Conservation (phyloP, 176 grass and related monocot genomes). For the Thalia dealbata region DNA sequence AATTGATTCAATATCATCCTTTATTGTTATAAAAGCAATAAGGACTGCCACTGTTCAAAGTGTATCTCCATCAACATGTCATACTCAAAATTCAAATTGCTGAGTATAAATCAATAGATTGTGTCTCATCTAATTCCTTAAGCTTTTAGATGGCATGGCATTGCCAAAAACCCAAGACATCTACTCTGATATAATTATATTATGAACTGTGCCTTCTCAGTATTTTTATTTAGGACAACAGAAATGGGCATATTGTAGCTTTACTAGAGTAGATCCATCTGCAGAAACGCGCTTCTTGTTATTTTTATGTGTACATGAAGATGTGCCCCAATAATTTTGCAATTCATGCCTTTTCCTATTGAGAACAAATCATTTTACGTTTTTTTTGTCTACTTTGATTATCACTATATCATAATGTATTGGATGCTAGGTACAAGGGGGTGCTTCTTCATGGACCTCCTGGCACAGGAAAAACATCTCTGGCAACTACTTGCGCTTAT, state of each 20-base stretch:
- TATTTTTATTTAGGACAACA: background rate
- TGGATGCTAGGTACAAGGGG: slow-evolving; percentile 69
- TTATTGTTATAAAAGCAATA: too few relatives aligned
- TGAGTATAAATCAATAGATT: too few relatives aligned
- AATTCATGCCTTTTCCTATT: background rate
- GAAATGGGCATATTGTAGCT: background rate
- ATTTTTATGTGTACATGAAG: background rate
- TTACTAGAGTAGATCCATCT: background rate
- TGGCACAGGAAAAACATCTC: slow-evolving; percentile 94
- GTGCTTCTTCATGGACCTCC: slow-evolving; percentile 83
- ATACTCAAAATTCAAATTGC: too few relatives aligned
- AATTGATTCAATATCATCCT: too few relatives aligned
- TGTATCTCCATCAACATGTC: too few relatives aligned
- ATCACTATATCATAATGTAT: background rate
- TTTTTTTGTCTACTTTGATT: slow-evolving; percentile 15
- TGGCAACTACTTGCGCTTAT: slow-evolving; percentile 64
- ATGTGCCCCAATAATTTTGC: background rate
- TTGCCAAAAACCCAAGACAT: too few relatives aligned
- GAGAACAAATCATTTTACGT: background rate
- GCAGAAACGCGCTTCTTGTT: background rate
- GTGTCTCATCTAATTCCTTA: too few relatives aligned
- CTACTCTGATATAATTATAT: too few relatives aligned
- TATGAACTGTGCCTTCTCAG: too few relatives aligned
- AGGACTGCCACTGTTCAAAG: too few relatives aligned
- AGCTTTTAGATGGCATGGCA: too few relatives aligned